phyloP scores from a whole-genome alignment of 345 rosid genomes.

The Lepidium africanum region DNA sequence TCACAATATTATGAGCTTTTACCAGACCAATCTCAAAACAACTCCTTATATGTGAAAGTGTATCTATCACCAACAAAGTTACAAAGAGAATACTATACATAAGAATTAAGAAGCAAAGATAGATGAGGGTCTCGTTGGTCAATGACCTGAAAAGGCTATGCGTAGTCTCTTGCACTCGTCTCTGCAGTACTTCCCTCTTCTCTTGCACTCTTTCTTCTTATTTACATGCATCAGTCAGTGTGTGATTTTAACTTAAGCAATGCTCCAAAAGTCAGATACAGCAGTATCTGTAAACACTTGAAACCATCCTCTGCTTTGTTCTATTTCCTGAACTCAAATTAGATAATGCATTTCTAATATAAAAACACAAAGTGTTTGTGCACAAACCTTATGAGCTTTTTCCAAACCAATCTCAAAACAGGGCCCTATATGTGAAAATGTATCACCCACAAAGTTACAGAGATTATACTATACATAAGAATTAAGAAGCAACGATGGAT shows the following conservation, averaged over 20 bases:
- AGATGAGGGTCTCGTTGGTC: constrained; percentile 13
- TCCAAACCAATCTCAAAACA: constrained; percentile 9
- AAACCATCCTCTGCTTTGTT: neutral
- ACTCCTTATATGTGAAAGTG: constrained; percentile 13
- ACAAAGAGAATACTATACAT: constrained; percentile 17
- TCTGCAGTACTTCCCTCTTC: constrained; percentile 64
- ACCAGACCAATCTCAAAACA: constrained; percentile 2
- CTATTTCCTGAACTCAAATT: constrained; percentile 3
- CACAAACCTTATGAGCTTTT: constrained; percentile 6
- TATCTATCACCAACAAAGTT: constrained; percentile 12
- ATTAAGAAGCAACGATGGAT: constrained; percentile 20
- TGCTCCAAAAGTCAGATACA: constrained; percentile 17
- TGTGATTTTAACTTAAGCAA: constrained; percentile 13
- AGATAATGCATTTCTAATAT: constrained; percentile 7
- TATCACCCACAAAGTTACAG: constrained; percentile 18
- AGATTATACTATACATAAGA: constrained; percentile 16
- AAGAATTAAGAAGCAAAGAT: constrained; percentile 22
- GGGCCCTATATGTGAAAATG: constrained; percentile 16
- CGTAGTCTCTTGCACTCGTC: constrained; percentile 42
- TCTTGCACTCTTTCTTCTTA: constrained; percentile 25
- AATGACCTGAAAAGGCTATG: constrained; percentile 30
- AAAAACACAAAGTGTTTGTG: constrained; percentile 21
- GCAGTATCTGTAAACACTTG: constrained; percentile 18
- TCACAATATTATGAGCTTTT: constrained; percentile 7
- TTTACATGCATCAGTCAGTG: constrained; percentile 7